Percentiles rank a stretch among this genome's conserved stretches.
Conservation (phyloP, 768 basidiomycete species). For the Cyclocybe cylindracea region DNA sequence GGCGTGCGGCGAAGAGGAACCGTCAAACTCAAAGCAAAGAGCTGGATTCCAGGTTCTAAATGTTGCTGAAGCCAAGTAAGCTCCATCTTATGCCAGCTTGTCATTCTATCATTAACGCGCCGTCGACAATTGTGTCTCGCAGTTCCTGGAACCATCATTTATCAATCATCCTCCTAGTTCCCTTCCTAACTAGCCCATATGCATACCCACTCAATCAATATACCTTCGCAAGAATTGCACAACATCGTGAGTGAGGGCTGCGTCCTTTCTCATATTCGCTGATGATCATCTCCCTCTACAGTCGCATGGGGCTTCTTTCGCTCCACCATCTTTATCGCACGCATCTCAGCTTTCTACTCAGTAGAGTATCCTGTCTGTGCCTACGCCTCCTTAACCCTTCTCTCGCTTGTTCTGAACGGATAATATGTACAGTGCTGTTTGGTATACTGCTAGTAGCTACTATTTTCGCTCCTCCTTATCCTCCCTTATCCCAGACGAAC, state of each 20-base stretch:
- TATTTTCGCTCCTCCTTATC: conserved; percentile 7
- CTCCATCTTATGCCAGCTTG: conserved; percentile 1
- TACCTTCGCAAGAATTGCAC: conserved; percentile 20
- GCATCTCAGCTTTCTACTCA: conserved; percentile 13
- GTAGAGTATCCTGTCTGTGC: conserved; percentile 23
- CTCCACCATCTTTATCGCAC: conserved; percentile 12
- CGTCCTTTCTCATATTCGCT: not conserved
- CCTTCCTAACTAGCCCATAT: conserved; percentile 4
- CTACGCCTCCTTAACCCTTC: conserved; percentile 22
- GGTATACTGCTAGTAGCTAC: conserved; percentile 17
- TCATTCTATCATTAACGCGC: conserved; percentile 1
- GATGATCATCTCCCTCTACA: conserved; percentile 10
- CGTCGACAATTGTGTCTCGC: conserved; percentile 6
- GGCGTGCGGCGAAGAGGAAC: conserved; percentile 60
- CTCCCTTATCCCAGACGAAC: conserved; percentile 7
- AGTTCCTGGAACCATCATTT: conserved; percentile 7
- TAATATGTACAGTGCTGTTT: conserved; percentile 33
- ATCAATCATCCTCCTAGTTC: not conserved
- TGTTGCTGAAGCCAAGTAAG: conserved; percentile 55
- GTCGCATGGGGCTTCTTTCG: conserved; percentile 13
- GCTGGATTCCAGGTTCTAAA: conserved; percentile 63
- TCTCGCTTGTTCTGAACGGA: conserved; percentile 32
- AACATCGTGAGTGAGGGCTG: conserved; percentile 20
- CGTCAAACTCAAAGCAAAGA: conserved; percentile 61
- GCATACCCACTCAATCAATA: conserved; percentile 21